These are phyloP conservation scores for Rhizopogon salebrosus DNA, from an alignment of 768 basidiomycete genomes.

Conservation along the genomic window DNA sequence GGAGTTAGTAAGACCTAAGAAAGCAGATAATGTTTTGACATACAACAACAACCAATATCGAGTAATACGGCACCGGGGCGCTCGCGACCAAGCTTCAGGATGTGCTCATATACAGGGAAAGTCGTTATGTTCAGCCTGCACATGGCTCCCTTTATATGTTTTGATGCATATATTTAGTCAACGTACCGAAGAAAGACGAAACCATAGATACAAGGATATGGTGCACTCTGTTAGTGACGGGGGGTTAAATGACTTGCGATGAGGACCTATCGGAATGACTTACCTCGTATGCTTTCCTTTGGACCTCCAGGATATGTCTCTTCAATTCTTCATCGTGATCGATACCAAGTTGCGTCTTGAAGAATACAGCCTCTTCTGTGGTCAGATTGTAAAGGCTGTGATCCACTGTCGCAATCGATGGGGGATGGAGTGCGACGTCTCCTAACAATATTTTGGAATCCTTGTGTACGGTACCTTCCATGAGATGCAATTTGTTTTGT, in stretches of 20 bases:
- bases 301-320: slow-evolving; percentile 20
- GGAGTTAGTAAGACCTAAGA: background rate
- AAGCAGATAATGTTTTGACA: slow-evolving; percentile 5
- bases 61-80: slow-evolving; percentile 34
- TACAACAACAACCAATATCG: slow-evolving; percentile 44
- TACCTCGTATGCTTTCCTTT: slow-evolving; percentile 22
- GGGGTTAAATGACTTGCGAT: background rate
- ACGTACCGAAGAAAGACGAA: slow-evolving; percentile 17
- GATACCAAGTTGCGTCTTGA: slow-evolving; percentile 21
- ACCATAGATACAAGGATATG: slow-evolving; percentile 22
- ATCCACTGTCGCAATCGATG: background rate
- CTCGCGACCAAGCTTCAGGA: slow-evolving; percentile 17
- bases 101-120: background rate
- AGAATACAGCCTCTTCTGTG: slow-evolving; percentile 11
- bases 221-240: background rate
- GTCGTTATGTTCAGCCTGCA: background rate
- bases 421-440: background rate
- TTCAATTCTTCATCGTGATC: slow-evolving; percentile 20
- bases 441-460: background rate
- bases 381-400: background rate
- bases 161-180: background rate
- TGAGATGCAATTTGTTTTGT: background rate
- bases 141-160: background rate
- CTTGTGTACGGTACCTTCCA: background rate
- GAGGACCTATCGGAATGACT: background rate